Evolutionary conservation across 2,329 filamentous ascomycete genomes (phyloP).

Genomic region (Fusarium miscanthi): DNA sequence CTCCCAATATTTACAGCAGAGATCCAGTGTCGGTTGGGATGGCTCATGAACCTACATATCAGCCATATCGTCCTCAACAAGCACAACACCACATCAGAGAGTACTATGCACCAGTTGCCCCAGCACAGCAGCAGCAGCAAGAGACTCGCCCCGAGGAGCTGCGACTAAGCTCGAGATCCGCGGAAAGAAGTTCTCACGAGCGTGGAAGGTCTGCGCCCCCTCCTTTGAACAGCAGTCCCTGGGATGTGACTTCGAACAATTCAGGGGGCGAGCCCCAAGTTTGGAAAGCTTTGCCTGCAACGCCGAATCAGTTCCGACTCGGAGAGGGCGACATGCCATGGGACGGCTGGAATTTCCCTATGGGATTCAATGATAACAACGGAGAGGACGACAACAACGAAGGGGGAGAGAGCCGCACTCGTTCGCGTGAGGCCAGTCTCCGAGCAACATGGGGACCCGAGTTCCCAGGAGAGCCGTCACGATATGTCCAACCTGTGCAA

Average conservation of each 20-base stretch:
- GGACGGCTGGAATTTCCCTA: constrained; percentile 50
- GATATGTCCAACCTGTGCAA: neutral
- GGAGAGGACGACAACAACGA: constrained; percentile 11
- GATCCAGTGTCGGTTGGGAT: constrained; percentile 9
- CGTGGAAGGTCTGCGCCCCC: constrained; percentile 63
- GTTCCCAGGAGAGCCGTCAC: constrained; percentile 17
- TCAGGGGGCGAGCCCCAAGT: constrained; percentile 40
- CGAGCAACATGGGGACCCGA: constrained; percentile 37
- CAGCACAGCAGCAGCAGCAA: neutral
- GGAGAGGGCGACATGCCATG: constrained; percentile 62
- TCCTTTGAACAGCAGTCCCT: constrained; percentile 59
- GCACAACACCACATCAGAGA: constrained; percentile 21
- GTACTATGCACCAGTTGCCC: constrained; percentile 24
- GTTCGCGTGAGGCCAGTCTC: constrained; percentile 26
- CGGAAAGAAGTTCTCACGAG: constrained; percentile 50
- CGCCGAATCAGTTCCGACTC: constrained; percentile 51
- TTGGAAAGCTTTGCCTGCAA: constrained; percentile 58
- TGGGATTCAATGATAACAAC: constrained; percentile 35
- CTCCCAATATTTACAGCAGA: constrained; percentile 13
- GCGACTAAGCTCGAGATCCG: constrained; percentile 35
- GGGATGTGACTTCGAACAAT: constrained; percentile 53
- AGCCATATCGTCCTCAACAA: constrained; percentile 25
- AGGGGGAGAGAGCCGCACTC: neutral
- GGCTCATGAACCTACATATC: constrained; percentile 11
- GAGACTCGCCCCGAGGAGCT: constrained; percentile 1